A percentile compares a stretch with the other conserved stretches of the same genome.
These are phyloP conservation scores for Ampelocalamus luodianensis DNA, from an alignment of 176 grass and related monocot genomes.

Conservation along the genomic window DNA sequence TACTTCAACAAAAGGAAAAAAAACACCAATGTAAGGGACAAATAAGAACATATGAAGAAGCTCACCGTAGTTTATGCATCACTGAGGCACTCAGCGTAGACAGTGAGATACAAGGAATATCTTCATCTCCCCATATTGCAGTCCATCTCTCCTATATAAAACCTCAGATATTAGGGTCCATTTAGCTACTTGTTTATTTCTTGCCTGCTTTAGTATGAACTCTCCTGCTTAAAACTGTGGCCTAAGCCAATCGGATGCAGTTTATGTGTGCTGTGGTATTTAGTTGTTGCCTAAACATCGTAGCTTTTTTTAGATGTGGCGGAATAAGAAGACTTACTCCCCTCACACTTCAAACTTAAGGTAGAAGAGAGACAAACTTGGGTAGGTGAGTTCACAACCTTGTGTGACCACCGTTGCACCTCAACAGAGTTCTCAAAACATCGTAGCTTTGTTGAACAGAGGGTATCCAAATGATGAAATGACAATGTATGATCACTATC, in stretches of 20 bases:
- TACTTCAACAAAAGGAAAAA: not conserved
- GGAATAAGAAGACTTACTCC: too few relatives aligned
- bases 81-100: slow-evolving; percentile 74
- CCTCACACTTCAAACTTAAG: too few relatives aligned
- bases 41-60: slow-evolving; percentile 2
- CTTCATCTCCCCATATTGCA: slow-evolving; percentile 63
- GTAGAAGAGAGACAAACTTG: too few relatives aligned
- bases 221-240: not conserved
- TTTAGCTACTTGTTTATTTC: not conserved
- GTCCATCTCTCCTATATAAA: slow-evolving; percentile 77
- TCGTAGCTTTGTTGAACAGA: not conserved
- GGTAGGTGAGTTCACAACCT: too few relatives aligned
- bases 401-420: too few relatives aligned
- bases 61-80: slow-evolving; percentile 92
- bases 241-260: not conserved
- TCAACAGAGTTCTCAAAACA: not conserved
- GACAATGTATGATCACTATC: not conserved
- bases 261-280: not conserved
- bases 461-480: not conserved
- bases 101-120: slow-evolving; percentile 79
- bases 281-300: too few relatives aligned
- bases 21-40: not conserved
- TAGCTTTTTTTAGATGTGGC: too few relatives aligned
- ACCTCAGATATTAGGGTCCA: slow-evolving; percentile 1
- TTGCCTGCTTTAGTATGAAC: not conserved